These are phyloP conservation scores for Wallacemonas sp. DNA, from an alignment of 208 protist genomes.

Conservation along the genomic window DNA sequence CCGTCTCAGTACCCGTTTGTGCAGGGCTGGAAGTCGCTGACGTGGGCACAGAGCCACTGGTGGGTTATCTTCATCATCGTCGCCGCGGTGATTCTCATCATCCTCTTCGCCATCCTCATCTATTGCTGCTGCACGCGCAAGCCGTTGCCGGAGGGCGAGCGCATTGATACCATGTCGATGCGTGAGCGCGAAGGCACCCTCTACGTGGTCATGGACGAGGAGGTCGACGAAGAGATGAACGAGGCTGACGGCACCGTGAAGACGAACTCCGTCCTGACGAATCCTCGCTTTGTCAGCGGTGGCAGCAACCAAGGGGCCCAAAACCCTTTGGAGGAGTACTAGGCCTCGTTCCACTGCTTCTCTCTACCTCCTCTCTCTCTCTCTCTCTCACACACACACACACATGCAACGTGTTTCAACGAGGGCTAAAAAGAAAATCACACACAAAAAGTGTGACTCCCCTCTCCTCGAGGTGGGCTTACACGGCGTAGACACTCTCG, in stretches of 20 bases:
- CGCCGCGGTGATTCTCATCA: slow-evolving; percentile 1
- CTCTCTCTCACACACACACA: no score
- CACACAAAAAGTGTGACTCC: no score
- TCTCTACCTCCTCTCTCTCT: no score
- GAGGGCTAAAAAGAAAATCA: no score
- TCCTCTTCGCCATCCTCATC: slow-evolving; percentile 2
- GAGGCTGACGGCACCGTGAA: slow-evolving; percentile 1
- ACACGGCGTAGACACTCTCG: no score
- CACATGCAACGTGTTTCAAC: no score
- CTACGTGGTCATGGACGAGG: slow-evolving; percentile 7
- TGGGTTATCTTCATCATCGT: slow-evolving; percentile 37
- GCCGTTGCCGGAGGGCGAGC: neutral
- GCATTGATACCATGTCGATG: slow-evolving; percentile 1
- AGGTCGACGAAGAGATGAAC: neutral
- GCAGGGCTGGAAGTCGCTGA: slow-evolving; percentile 42
- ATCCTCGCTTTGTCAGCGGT: neutral
- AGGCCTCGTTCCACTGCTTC: no score
- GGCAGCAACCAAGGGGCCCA: neutral
- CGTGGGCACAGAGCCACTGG: slow-evolving; percentile 57
- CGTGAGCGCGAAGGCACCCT: slow-evolving; percentile 1
- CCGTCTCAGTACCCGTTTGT: slow-evolving; percentile 24
- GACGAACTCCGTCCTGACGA: neutral
- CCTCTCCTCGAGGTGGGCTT: no score
- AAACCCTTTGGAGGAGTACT: neutral
- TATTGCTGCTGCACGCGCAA: slow-evolving; percentile 8